These are phyloP conservation scores for Trichophyton benhamiae DNA, from an alignment of 2,329 filamentous ascomycete genomes.

Conservation along the genomic window DNA sequence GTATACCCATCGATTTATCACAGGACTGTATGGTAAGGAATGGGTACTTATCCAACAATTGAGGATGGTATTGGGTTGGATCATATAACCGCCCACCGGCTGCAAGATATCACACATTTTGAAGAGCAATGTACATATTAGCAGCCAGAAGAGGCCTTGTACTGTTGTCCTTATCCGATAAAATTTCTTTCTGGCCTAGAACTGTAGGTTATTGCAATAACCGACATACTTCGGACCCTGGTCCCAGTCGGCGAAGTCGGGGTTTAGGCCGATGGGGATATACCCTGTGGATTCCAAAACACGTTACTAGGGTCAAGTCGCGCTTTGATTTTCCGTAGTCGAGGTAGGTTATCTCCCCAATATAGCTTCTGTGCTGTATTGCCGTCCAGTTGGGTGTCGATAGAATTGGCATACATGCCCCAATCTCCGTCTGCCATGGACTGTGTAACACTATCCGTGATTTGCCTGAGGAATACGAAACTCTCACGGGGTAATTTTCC, in stretches of 20 bases:
- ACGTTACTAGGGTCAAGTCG: slow-evolving; percentile 40
- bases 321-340: slow-evolving; percentile 37
- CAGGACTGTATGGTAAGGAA: not conserved
- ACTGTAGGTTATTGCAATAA: not conserved
- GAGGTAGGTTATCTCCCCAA: slow-evolving; percentile 39
- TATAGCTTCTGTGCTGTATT: slow-evolving; percentile 36
- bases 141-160: not conserved
- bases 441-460: slow-evolving; percentile 34
- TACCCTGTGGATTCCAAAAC: slow-evolving; percentile 42
- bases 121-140: not conserved
- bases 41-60: not conserved
- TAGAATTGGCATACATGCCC: slow-evolving; percentile 48
- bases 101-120: not conserved
- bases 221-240: not conserved
- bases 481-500: slow-evolving; percentile 11
- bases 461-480: slow-evolving; percentile 32
- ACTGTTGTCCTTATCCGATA: not conserved
- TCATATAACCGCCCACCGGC: not conserved
- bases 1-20: not conserved
- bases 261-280: not conserved
- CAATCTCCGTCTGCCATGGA: slow-evolving; percentile 22
- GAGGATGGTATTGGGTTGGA: not conserved
- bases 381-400: slow-evolving; percentile 35
- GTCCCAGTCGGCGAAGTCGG: not conserved
- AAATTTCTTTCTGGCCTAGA: not conserved